A percentile compares a stretch with the other conserved stretches of the same genome.
phyloP scores from a whole-genome alignment of 768 basidiomycete species.

The Chalciporus piperatus region DNA sequence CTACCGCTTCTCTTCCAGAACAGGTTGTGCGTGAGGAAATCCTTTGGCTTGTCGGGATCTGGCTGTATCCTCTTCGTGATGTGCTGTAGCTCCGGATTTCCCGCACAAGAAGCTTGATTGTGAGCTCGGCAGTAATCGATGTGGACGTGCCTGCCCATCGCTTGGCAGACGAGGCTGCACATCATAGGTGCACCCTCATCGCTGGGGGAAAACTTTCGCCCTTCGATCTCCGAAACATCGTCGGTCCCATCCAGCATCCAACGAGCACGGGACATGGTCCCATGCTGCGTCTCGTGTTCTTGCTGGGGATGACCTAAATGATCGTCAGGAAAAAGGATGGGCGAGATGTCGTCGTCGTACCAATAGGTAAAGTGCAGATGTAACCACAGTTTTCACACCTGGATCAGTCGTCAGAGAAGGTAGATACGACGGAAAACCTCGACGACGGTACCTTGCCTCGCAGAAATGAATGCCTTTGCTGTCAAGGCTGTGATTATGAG shows the following conservation, averaged over 20 bases:
- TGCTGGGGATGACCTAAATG: conserved; percentile 52
- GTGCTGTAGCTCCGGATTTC: conserved; percentile 45
- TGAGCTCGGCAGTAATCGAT: conserved; percentile 53
- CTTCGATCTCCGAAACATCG: conserved; percentile 55
- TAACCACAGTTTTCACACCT: conserved; percentile 59
- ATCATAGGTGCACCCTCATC: conserved; percentile 64
- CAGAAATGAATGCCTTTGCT: conserved; percentile 46
- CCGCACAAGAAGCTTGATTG: conserved; percentile 34
- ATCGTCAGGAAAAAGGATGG: rapidly evolving
- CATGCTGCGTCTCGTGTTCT: conserved; percentile 62
- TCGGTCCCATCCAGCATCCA: conserved; percentile 58
- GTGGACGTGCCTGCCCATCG: conserved; percentile 57
- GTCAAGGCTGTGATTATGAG: conserved; percentile 43
- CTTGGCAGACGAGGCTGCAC: conserved; percentile 54
- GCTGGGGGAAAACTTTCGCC: conserved; percentile 52
- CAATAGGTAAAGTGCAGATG: conserved; percentile 54
- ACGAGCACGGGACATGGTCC: conserved; percentile 56
- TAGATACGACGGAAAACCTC: not conserved
- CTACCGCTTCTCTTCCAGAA: conserved; percentile 60
- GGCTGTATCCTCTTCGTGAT: conserved; percentile 43
- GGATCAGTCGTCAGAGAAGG: not conserved
- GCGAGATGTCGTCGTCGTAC: conserved; percentile 28
- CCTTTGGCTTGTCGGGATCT: conserved; percentile 46
- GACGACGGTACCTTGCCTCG: conserved; percentile 20
- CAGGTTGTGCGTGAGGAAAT: conserved; percentile 51